Base-by-base conservation (phyloP, 1,284 basidiomycete genomes). In the Ustanciosporium gigantosporum region DNA sequence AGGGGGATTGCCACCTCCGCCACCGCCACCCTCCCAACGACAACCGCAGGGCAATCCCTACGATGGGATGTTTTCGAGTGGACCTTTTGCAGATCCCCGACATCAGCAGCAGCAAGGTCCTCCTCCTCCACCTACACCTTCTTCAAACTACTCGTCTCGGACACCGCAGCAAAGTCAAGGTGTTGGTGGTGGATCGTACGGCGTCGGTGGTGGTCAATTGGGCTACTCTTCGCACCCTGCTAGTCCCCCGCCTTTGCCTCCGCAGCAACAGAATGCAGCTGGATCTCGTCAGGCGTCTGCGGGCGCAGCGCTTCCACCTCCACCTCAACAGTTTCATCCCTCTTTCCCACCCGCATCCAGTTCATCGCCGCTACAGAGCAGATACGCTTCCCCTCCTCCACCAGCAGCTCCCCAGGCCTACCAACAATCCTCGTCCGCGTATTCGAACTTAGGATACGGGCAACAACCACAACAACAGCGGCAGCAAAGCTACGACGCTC, bases 51-150 rank as follows among this genome's bases (percentile, higher is more conserved):
- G 34, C 43, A 11, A 49, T 38, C 60, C 60, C 5, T 64, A 58
- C 37, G 36, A 23, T 20, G 36, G 49, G 1, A 64, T 64, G 60
- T 64, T 64, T 27, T 48, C 53, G 15, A 46, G 38, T 16, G 59
- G 59, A 2, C 48, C 59, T 0, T 62, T 62, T n/a, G 31, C 20
- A 32, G 52, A 62, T n/a, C 16, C 25, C 3, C 58, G 58, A 35
- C n/a, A 9, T 11, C 27, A 29, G n/a, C n/a, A n/a, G 27, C 27
- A 29, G 9, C 27, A 11, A 9, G n/a, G n/a, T 29, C 32, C 11
- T 8, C 32, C 32, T 35, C 32, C 17, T 19, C 32, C 9, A 19
- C 11, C 17, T 19, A n/a, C n/a, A n/a, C n/a, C n/a, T n/a, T n/a
- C n/a, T n/a, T n/a, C n/a, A n/a, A n/a, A n/a, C n/a, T n/a, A n/a